A percentile compares a stretch with the other conserved stretches of the same genome.
These are phyloP conservation scores for Zymoseptoria tritici DNA, from an alignment of 2,329 filamentous ascomycete species.

Conservation along the genomic window DNA sequence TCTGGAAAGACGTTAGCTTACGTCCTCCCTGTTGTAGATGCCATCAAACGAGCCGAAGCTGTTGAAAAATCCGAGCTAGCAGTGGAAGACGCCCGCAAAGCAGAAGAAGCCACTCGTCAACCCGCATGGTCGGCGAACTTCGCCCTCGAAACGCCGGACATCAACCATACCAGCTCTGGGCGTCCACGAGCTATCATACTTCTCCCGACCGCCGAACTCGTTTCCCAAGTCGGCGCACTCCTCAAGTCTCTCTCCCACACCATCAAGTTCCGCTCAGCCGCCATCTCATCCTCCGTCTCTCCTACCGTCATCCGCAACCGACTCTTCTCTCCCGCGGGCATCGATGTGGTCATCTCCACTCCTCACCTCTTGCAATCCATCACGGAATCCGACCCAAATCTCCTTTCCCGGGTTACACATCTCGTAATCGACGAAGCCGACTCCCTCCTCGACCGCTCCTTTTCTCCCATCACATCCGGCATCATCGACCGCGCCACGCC, in stretches of 20 bases:
- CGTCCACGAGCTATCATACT: conserved; percentile 78
- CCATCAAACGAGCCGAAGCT: conserved; percentile 65
- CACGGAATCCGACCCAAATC: conserved; percentile 79
- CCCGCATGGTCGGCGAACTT: conserved; percentile 39
- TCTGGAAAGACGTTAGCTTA: conserved; percentile 97
- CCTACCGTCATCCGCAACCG: conserved; percentile 74
- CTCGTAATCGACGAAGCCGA: conserved; percentile 93
- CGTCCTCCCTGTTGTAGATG: conserved; percentile 74
- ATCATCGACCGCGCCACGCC: conserved; percentile 77
- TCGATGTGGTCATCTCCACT: conserved; percentile 81
- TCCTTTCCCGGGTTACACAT: conserved; percentile 84
- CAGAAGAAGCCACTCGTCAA: conserved; percentile 11
- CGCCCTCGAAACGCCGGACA: conserved; percentile 47
- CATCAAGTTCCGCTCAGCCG: conserved; percentile 76
- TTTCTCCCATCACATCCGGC: conserved; percentile 70
- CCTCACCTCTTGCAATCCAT: conserved; percentile 86
- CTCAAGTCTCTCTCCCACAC: conserved; percentile 77
- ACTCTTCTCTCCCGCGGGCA: conserved; percentile 70
- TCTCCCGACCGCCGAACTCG: conserved; percentile 86
- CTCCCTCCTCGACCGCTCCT: conserved; percentile 88
- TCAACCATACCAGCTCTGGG: conserved; percentile 63
- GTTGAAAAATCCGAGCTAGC: conserved; percentile 42
- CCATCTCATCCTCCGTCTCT: conserved; percentile 70
- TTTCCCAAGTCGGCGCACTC: conserved; percentile 74
- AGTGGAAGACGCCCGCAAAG: conserved; percentile 16